Base-by-base conservation (phyloP, 2,329 filamentous ascomycete genomes). In the Domatiomyces globalis region DNA sequence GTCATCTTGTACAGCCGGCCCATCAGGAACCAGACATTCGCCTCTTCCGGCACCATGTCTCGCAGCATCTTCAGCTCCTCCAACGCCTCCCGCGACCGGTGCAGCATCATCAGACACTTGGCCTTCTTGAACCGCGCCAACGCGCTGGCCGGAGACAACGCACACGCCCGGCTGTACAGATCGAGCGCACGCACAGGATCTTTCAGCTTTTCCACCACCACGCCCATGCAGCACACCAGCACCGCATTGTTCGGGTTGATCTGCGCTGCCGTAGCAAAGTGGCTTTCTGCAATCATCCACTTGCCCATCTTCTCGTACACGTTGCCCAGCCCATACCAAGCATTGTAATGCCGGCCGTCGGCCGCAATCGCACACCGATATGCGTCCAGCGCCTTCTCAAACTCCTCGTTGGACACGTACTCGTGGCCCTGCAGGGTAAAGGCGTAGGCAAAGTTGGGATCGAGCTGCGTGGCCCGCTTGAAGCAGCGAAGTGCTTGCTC, bases 361-460 rank as follows among this genome's bases (percentile, higher is more conserved):
- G 87, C 87, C 45, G 83, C 79, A 59, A 98, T 85, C 1, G 87
- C 89, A 49, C 83, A 80, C 33, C 94, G 81, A 67, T 95, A 98
- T 1, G 87, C 84, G 42, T 83, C 80, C 45, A 95, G 77, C 0
- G 92, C 92, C 65, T 95, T 95, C 65, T 96, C 90, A 63, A 92
- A 95, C 66, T 98, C 94, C 67, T 98, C 94, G 59, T 95, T 96
- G 36, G 86, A 80, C 45, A 96, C 84, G 65, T 95, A 87, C 65
- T 98, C 92, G 65, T 98, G 92, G 1, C 92, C 92, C 66, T 96
- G 90, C 2, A 98, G 71, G 0, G 92, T 96, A 66, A 90, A 95
- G 1, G 88, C 90, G 64, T 98, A 98, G 1, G 92, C 89, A 66
- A 96, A 95, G 52, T 82, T 84, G 5, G 87, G 81, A 63, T 95